Evolutionary conservation across 139 green algal species (phyloP).

Genomic region (Ulvella scutata): DNA sequence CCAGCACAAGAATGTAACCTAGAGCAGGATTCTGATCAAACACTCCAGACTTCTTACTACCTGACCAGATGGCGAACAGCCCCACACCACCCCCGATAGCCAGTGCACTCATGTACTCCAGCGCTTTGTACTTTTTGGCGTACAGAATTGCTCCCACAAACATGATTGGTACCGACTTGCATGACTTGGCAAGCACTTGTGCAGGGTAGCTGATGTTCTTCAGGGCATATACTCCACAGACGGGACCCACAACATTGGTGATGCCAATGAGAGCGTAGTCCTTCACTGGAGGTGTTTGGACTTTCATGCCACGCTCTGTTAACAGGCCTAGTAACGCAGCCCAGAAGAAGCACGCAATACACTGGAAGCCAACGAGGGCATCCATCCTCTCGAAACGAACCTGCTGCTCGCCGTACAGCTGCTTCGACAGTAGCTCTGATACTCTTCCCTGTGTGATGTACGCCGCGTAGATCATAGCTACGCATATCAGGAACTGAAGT

Average conservation of each 20-base stretch:
- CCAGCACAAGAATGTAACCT: conserved; percentile 77
- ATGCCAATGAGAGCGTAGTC: conserved; percentile 69
- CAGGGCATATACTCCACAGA: conserved; percentile 72
- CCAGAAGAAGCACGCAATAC: conserved; percentile 72
- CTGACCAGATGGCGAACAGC: conserved; percentile 59
- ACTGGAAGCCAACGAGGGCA: conserved; percentile 73
- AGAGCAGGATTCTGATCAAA: conserved; percentile 57
- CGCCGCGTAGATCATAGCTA: conserved; percentile 73
- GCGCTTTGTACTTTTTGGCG: conserved; percentile 50
- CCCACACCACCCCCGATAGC: conserved; percentile 65
- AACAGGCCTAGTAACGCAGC: conserved; percentile 34
- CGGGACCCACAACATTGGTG: conserved; percentile 77
- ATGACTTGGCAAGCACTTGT: conserved; percentile 92
- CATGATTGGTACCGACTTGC: conserved; percentile 97
- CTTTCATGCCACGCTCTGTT: not conserved
- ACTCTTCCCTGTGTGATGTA: conserved; percentile 85
- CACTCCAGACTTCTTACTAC: conserved; percentile 48
- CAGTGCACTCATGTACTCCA: conserved; percentile 78
- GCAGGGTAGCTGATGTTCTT: conserved; percentile 91
- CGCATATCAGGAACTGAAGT: conserved; percentile 41
- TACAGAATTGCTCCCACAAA: conserved; percentile 76
- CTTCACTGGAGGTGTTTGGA: conserved; percentile 19
- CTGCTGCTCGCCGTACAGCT: conserved; percentile 48
- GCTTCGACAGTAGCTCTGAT: conserved; percentile 70
- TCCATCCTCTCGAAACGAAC: conserved; percentile 71